Evolutionary conservation across 2,329 filamentous ascomycete genomes (phyloP), one percentile per base, ranked within the genome.

Genomic region (Neophaeococcomyces mojaviensis): DNA sequence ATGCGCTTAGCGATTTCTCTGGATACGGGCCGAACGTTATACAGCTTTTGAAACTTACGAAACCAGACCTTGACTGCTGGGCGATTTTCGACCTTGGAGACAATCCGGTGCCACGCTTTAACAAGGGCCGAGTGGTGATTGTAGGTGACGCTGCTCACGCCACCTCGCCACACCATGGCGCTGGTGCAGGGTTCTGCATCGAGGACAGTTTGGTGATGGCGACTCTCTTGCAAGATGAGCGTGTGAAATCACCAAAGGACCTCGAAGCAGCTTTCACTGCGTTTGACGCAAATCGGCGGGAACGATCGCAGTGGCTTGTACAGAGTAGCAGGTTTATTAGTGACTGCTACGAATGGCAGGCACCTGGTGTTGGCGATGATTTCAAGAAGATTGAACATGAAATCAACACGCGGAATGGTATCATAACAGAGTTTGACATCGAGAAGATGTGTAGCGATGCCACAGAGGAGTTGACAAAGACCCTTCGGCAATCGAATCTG

Each of bases 71-170:
- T 32, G 59, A 58, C 28, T 50, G 56, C 26, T 68, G 66, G 66
- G 66, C 64, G 1, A 67, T 69, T 36, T 67, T 67, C 53, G 64
- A 68, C 52, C 51, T 64, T 1, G 59, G 57, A 16, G 58, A 65
- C 26, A 44, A 68, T 49, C 66, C 67, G 0, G 58, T 65, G n/a
- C 58, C 65, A 1, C 57, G 56, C 7, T 67, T 64, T 51, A 50
- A 59, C 53, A 60, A 65, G 49, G 58, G 56, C 40, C 57, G 58
- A 6, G 47, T 68, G 5, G 58, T 56, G 12, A 59, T 69, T 31
- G 52, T 62, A 26, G 67, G 67, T 15, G 66, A 69, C 45, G 64
- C 67, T 2, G 65, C 65, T 4, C 67, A 70, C 49, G 67, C 67
- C 0, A 67, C 66, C 1, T 61, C 59, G 0, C 68, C 68, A 3